Evolutionary conservation across 1,284 basidiomycete species (phyloP), one percentile per base, ranked within the genome.

Genomic region (Microbotryomycetes sp.): DNA sequence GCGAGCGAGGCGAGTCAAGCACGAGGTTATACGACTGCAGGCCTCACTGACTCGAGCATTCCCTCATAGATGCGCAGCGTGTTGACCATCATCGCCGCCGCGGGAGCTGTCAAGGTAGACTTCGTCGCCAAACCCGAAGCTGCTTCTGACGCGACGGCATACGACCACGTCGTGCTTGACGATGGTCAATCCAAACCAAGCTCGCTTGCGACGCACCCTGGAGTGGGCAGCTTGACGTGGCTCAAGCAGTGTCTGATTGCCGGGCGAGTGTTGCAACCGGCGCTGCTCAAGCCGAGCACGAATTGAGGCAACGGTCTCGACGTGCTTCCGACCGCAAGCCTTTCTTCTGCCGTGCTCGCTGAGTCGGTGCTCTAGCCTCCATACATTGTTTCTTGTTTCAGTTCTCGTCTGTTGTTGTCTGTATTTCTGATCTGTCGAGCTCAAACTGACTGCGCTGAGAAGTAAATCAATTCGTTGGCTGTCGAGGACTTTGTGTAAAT

Each of bases 191-290:
- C 74, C 7, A 70, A 72, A 50, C 68, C 29, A 27, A 48, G 11
- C 18, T 69, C 9, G 73, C 73, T 26, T 73, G 78, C 30, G 81
- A 82, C 5, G 46, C 73, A 56, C 54, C 61, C 69, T 23, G 66
- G 71, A 16, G 69, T 76, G 50, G 71, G 74, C 13, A 76, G 81
- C 60, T 82, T 87, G 72, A 73, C 74, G 24, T 91, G 89, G 89
- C 81, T 92, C 51, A 92, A 91, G 74, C 83, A 89, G 55, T 88
- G 87, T 70, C 76, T 92, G 45, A 81, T 88, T 66, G 78, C 81
- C 7, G 82, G 83, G 3, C 74, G 81, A 51, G 13, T 71, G 49
- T 15, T 62, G 21, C 53, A 54, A 27, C 2, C 47, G 0, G 55
- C 49, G 45, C 45, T 59, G 41, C 54, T 65, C 51, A 41, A 29